Evolutionary conservation across 768 basidiomycete genomes (phyloP).

Genomic region (Suillus discolor): DNA sequence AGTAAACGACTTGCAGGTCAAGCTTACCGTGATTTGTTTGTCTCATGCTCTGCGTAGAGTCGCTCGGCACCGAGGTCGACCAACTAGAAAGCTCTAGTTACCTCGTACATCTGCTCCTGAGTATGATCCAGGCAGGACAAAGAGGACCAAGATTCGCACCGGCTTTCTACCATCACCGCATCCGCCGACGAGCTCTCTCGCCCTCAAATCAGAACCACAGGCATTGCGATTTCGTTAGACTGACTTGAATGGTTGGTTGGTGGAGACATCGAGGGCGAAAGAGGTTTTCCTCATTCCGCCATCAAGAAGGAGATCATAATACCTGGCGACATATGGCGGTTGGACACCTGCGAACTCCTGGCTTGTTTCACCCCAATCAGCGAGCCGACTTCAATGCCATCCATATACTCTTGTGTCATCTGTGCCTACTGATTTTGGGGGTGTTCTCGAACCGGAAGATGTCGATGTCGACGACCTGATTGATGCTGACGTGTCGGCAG

Average conservation of each 20-base stretch:
- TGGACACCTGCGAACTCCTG: conserved; percentile 26
- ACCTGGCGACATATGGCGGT: too few species aligned
- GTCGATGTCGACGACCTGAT: conserved; percentile 10
- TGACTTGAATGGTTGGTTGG: conserved; percentile 64
- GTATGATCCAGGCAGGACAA: too few species aligned
- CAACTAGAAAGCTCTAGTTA: conserved; percentile 67
- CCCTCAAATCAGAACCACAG: too few species aligned
- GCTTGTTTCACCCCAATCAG: conserved; percentile 12
- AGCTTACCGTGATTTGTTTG: conserved; percentile 38
- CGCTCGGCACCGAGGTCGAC: conserved; percentile 59
- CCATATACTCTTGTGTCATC: not conserved
- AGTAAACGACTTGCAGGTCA: conserved; percentile 69
- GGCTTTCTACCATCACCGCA: too few species aligned
- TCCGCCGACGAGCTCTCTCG: too few species aligned
- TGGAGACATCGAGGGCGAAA: conserved; percentile 62
- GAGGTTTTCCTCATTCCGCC: conserved; percentile 51
- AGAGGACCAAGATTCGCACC: too few species aligned
- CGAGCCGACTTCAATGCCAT: conserved; percentile 1
- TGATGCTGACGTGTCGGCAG: conserved; percentile 20
- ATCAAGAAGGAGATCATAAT: too few species aligned
- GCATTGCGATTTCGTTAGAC: too few species aligned
- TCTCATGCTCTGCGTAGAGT: conserved; percentile 43
- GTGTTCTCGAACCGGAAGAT: conserved; percentile 3
- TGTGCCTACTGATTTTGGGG: not conserved
- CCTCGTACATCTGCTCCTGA: too few species aligned